Evolutionary conservation across 192 early-diverging fungal genomes (phyloP).

Genomic region (Coemansia sp.): DNA sequence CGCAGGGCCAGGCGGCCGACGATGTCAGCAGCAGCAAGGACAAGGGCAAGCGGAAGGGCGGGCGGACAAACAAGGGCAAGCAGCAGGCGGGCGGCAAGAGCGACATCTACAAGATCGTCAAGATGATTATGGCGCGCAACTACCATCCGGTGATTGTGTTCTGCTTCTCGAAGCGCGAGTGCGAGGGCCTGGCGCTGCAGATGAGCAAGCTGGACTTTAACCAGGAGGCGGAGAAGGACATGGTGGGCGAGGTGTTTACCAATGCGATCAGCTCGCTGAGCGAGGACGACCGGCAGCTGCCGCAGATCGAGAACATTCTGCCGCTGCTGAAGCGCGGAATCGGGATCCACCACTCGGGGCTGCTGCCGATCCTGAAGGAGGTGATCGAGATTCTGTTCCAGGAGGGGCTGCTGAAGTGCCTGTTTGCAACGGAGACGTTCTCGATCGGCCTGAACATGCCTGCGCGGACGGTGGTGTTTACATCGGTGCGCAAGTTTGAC

Average conservation of each 20-base stretch:
- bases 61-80: conserved; percentile 58
- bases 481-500: conserved; percentile 89
- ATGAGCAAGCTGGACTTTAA: conserved; percentile 95
- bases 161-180: conserved; percentile 91
- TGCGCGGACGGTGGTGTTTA: conserved; percentile 97
- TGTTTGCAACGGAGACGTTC: conserved; percentile 99
- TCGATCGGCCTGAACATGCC: conserved; percentile 99
- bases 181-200: conserved; percentile 86
- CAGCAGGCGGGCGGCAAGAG: conserved; percentile 56
- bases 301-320: conserved; percentile 91
- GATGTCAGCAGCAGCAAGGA: conserved; percentile 51
- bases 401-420: conserved; percentile 93
- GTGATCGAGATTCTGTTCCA: conserved; percentile 97
- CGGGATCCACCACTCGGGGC: conserved; percentile 95
- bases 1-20: conserved; percentile 61
- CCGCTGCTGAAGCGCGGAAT: conserved; percentile 91
- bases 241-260: conserved; percentile 80
- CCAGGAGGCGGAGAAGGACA: conserved; percentile 73
- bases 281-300: conserved; percentile 88
- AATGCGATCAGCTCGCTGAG: conserved; percentile 82
- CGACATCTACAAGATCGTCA: conserved; percentile 92
- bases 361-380: conserved; percentile 96
- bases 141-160: conserved; percentile 99
- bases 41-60: conserved; percentile 56
- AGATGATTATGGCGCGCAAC: conserved; percentile 92